phyloP scores from a whole-genome alignment of 768 basidiomycete species.

The Mycena maculata region DNA sequence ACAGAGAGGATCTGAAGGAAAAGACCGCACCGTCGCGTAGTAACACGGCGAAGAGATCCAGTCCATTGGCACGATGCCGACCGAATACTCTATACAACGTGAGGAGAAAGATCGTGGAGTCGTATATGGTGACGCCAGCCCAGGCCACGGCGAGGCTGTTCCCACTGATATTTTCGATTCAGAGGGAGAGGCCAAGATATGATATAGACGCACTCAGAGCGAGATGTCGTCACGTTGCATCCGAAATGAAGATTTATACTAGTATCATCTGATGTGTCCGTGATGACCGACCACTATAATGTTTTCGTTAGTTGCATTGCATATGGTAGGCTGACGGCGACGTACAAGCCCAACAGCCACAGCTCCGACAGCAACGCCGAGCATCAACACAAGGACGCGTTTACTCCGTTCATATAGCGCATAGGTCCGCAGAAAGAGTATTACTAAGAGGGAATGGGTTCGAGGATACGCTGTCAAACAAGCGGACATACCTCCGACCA shows the following conservation, averaged over 20 bases:
- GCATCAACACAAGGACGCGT: conserved; percentile 21
- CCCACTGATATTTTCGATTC: background rate
- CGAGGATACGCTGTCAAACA: background rate
- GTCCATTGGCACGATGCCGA: background rate
- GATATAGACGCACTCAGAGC: conserved; percentile 21
- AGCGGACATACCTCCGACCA: conserved; percentile 9
- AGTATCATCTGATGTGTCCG: background rate
- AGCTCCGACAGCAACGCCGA: background rate
- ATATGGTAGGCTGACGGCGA: no score
- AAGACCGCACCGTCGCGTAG: conserved; percentile 28
- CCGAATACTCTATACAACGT: conserved; percentile 23
- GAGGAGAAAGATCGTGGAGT: conserved; percentile 29
- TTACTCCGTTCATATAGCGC: conserved; percentile 33
- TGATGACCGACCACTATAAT: conserved; percentile 26
- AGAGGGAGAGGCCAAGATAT: background rate
- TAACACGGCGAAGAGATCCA: conserved; percentile 19
- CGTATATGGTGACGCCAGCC: conserved; percentile 23
- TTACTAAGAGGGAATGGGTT: background rate
- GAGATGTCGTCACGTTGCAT: conserved; percentile 10
- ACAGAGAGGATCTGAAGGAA: background rate
- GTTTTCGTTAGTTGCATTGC: no score
- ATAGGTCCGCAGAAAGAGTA: conserved; percentile 33
- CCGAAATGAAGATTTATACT: conserved; percentile 23
- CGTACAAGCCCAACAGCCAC: conserved; percentile 19
- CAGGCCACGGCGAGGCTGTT: conserved; percentile 21